A percentile compares a stretch with the other conserved stretches of the same genome.
Evolutionary conservation across 768 basidiomycete genomes (phyloP).

Genomic region (Chlorophyllum brunneum): DNA sequence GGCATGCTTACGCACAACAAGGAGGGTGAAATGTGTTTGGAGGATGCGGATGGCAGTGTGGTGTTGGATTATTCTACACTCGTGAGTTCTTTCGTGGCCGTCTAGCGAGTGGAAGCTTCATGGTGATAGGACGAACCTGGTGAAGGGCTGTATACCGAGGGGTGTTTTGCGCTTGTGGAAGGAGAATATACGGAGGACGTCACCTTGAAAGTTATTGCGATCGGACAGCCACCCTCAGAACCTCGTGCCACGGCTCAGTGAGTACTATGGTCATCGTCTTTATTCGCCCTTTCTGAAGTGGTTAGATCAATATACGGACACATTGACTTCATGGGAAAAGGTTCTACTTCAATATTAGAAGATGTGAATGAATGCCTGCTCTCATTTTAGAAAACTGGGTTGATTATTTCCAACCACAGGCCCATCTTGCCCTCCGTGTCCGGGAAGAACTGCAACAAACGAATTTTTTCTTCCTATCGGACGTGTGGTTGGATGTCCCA

Average conservation of each 20-base stretch:
- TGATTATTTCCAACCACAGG: conserved; percentile 31
- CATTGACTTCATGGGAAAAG: conserved; percentile 95
- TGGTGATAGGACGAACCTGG: conserved; percentile 72
- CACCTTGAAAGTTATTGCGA: conserved; percentile 82
- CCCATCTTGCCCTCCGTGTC: conserved; percentile 57
- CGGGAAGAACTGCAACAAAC: conserved; percentile 70
- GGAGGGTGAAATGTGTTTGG: conserved; percentile 86
- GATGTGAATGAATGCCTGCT: conserved; percentile 54
- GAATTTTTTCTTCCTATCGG: conserved; percentile 91
- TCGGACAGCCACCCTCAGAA: conserved; percentile 98
- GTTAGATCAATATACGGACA: conserved; percentile 90
- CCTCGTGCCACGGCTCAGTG: conserved; percentile 80
- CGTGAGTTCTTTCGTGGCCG: conserved; percentile 41
- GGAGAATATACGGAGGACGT: conserved; percentile 95
- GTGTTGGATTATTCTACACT: conserved; percentile 85
- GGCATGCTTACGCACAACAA: conserved; percentile 90
- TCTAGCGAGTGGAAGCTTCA: too few species aligned
- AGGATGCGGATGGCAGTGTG: conserved; percentile 91
- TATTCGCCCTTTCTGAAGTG: conserved; percentile 7
- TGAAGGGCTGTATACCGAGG: conserved; percentile 95
- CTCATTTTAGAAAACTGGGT: conserved; percentile 3
- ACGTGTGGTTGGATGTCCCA: conserved; percentile 92
- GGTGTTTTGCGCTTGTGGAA: conserved; percentile 91
- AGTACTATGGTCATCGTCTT: conserved; percentile 15
- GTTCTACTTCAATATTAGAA: conserved; percentile 84